Evolutionary conservation across 805 yeast genomes (phyloP), one percentile per base, ranked within the genome.

Genomic region (Ogataea corticis): DNA sequence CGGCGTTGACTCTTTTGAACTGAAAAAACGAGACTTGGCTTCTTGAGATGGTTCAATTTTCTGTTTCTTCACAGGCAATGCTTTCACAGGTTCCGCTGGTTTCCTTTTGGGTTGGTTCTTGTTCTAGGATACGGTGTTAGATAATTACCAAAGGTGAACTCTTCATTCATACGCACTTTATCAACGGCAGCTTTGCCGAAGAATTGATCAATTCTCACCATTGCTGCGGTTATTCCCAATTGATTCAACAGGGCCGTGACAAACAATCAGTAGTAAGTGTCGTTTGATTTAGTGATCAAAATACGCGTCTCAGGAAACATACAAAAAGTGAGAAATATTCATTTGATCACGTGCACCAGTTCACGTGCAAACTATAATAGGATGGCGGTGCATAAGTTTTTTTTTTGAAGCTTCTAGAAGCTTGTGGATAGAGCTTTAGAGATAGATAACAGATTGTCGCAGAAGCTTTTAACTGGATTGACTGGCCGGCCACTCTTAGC

Each of bases 171-270:
- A 50, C 60, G 9, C 42, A 57, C 61, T 41, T 52, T 54, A n/a
- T 45, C 43, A 16, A 63, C 63, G 10, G 62, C 55, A 9, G 52
- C 45, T 33, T 57, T 59, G 21, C 67, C 65, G 41, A 63, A 63
- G 31, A 62, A 63, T 38, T 59, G 62, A 37, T 62, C 65, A 25
- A 62, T 50, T 15, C 54, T 53, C 16, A 57, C 64, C 66, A 62
- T 61, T 30, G 19, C 33, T 18, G 14, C 15, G 14, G 27, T 36
- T 12, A 10, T 19, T 21, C 17, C 15, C 38, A 21, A 21, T 18
- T n/a, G 38, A 21, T 9, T 5, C 25, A 21, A 21, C 25, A 6
- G 25, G 5, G 7, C 9, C 7, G 25, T 21, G 25, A 6, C 25
- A 9, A 9, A 21, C 25, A 21, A 21, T 21, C 25, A 21, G 9